These are phyloP conservation scores for Fusarium algeriense DNA, from an alignment of 2,329 filamentous ascomycete genomes.

Conservation along the genomic window DNA sequence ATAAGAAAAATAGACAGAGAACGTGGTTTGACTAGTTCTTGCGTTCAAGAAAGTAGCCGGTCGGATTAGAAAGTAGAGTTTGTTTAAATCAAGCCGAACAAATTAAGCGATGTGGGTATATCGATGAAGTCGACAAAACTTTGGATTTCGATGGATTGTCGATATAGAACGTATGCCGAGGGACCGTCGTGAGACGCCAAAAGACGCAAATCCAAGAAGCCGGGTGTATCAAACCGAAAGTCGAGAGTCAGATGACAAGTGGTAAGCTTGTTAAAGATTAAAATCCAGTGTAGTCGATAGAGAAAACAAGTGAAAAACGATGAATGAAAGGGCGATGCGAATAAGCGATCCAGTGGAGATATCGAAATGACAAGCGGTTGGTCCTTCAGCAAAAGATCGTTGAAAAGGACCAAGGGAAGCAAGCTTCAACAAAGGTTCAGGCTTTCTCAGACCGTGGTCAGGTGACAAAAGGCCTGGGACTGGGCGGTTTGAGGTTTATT, in stretches of 20 bases:
- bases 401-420: slow-evolving; percentile 30
- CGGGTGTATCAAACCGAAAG: slow-evolving; percentile 31
- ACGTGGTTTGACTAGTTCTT: slow-evolving; percentile 35
- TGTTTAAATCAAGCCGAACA: slow-evolving; percentile 33
- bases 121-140: slow-evolving; percentile 40
- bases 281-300: slow-evolving; percentile 37
- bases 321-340: slow-evolving; percentile 45
- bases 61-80: slow-evolving; percentile 42
- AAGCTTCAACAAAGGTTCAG: slow-evolving; percentile 23
- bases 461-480: slow-evolving; percentile 27
- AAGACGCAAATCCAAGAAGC: slow-evolving; percentile 47
- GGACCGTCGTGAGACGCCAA: slow-evolving; percentile 31
- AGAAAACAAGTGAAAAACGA: slow-evolving; percentile 32
- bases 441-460: slow-evolving; percentile 29
- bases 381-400: slow-evolving; percentile 17
- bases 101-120: slow-evolving; percentile 47
- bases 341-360: slow-evolving; percentile 30
- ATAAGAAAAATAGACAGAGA: slow-evolving; percentile 38
- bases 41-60: slow-evolving; percentile 28
- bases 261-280: slow-evolving; percentile 39
- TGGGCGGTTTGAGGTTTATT: slow-evolving; percentile 31
- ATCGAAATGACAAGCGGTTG: slow-evolving; percentile 24
- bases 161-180: slow-evolving; percentile 36
- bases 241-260: slow-evolving; percentile 36
- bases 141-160: slow-evolving; percentile 31